Evolutionary conservation across 2,329 filamentous ascomycete genomes (phyloP), one percentile per base, ranked within the genome.

Genomic region (Cadophora sp.): DNA sequence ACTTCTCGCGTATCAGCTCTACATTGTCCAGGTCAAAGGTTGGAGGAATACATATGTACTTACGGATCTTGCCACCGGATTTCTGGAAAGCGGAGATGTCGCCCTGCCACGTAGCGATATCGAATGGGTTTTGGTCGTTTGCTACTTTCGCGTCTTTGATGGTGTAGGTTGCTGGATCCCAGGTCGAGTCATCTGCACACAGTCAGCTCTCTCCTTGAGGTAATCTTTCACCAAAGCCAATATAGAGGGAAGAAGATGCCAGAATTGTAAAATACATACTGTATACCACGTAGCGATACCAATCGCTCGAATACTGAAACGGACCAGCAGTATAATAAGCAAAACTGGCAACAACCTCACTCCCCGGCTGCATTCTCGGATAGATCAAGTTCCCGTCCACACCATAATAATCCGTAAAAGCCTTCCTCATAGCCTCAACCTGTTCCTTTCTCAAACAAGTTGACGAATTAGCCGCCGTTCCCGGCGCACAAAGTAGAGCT

Each of bases 341-440:
- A 1, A 19, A 5, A 55, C 43, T 29, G 1, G 62, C 65, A 3
- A 66, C 8, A 85, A 16, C 79, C 12, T 81, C 81, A 11, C 76
- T 71, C 19, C 84, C 84, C 7, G 83, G 84, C 61, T 84, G 80
- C 74, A 86, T 80, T n/a, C 81, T 79, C 1, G 85, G 84, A 73
- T 83, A 86, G 19, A 85, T 79, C 1, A 86, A 75, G 4, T 78
- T 77, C 55, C 84, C 84, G 46, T 81, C 75, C 5, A 76, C 77
- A 65, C 80, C 77, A 69, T 80, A 78, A 37, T 84, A 79, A 48
- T 81, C 80, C 14, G 76, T 76, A 73, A 81, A 83, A 19, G 83
- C 77, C 1, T 79, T 71, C 48, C 80, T 77, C 16, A 86, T 82
- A 0, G 80, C 82, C 8, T 77, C 70, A 51, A 81, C 78, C 74